Percentiles rank a stretch among this genome's conserved stretches.
Conservation (phyloP, 495 filamentous ascomycete species). For the Penicillium malachiteum region DNA sequence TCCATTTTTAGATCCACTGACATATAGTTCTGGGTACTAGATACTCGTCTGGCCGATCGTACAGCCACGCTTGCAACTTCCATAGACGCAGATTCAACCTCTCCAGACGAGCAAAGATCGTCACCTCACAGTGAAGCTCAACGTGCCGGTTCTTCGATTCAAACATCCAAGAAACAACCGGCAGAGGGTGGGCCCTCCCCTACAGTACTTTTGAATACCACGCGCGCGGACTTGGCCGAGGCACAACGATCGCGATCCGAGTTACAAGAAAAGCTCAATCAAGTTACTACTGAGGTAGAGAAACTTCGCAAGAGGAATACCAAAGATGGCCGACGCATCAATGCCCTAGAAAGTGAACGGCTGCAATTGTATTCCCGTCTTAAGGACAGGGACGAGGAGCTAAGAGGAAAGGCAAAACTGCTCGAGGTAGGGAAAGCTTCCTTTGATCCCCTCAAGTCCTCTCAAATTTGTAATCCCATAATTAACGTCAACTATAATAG, state of each 20-base stretch:
- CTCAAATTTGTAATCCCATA: conserved; percentile 1
- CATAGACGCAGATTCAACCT: conserved; percentile 4
- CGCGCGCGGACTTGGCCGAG: conserved; percentile 64
- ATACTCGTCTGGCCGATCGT: conserved; percentile 68
- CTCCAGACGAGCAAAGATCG: conserved; percentile 3
- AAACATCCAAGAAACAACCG: conserved; percentile 26
- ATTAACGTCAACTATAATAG: conserved; percentile 31
- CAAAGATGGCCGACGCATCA: conserved; percentile 56
- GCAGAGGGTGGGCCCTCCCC: conserved; percentile 19
- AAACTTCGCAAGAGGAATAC: conserved; percentile 56
- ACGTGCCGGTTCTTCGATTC: conserved; percentile 12
- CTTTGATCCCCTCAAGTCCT: background rate
- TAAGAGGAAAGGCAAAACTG: conserved; percentile 76
- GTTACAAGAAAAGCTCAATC: conserved; percentile 59
- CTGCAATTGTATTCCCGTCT: conserved; percentile 59
- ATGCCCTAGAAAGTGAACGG: conserved; percentile 61
- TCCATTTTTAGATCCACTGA: conserved; percentile 18
- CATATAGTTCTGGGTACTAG: conserved; percentile 39
- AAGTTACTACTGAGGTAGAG: conserved; percentile 59
- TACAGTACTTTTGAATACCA: conserved; percentile 44
- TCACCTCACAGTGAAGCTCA: conserved; percentile 15
- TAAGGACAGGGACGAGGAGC: conserved; percentile 81
- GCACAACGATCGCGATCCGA: conserved; percentile 70
- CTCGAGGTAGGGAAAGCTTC: conserved; percentile 57
- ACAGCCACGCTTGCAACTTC: conserved; percentile 53